Conservation (phyloP, 805 yeast genomes). For the Lipomyces spencermartinsiae region DNA sequence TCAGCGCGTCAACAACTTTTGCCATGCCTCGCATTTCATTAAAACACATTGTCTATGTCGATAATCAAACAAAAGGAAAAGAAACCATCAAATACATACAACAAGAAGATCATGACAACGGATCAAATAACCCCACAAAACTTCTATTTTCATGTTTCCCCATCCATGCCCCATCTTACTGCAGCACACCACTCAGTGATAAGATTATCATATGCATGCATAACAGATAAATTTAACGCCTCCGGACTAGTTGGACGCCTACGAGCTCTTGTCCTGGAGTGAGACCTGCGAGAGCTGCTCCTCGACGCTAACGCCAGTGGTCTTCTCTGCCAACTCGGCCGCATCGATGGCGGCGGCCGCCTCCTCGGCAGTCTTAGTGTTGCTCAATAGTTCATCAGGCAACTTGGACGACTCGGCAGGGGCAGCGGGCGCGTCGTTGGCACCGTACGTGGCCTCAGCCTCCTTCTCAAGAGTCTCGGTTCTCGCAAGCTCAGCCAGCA, state of each 20-base stretch:
- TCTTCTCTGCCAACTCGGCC: conserved; percentile 30
- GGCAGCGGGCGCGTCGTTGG: conserved; percentile 1
- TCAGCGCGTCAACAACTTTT: not conserved
- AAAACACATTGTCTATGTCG: not conserved
- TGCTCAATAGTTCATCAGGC: conserved; percentile 29
- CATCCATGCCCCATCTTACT: not conserved
- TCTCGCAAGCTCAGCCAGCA: conserved; percentile 23
- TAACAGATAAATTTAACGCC: not conserved
- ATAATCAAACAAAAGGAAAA: not conserved
- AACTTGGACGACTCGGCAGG: conserved; percentile 17
- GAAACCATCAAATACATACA: conserved; percentile 8
- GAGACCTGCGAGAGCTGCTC: conserved; percentile 31
- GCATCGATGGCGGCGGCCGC: conserved; percentile 28
- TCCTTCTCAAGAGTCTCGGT: conserved; percentile 17
- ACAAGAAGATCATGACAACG: not conserved
- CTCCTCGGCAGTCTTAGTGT: conserved; percentile 22
- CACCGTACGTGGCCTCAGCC: conserved; percentile 16
- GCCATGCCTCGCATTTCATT: not conserved
- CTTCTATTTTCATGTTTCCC: not conserved
- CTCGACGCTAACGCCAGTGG: conserved; percentile 25
- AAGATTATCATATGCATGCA: conserved; percentile 9
- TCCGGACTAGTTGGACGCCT: not conserved
- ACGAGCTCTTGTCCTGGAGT: conserved; percentile 26
- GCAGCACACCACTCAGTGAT: not conserved
- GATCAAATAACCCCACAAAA: not conserved